phyloP scores from a whole-genome alignment of 352 stramenopile genomes.

The Albugo laibachii region DNA sequence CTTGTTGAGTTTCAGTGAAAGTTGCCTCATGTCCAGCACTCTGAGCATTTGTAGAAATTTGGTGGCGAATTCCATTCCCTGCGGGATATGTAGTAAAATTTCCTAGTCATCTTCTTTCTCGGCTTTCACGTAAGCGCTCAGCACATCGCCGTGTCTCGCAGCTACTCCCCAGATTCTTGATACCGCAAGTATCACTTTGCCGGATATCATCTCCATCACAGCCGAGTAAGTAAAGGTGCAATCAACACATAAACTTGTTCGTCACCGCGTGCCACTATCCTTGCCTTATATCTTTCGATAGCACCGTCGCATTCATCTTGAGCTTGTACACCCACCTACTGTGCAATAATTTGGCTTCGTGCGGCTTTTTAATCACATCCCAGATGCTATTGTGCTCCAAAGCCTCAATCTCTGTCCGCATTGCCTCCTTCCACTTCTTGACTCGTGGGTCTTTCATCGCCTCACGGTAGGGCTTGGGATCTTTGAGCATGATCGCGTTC shows the following conservation, averaged over 20 bases:
- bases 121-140: slow-evolving; percentile 3
- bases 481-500: no score
- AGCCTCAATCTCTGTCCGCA: background rate
- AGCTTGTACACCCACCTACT: slow-evolving; percentile 5
- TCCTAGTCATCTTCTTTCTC: background rate
- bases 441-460: no score
- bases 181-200: slow-evolving; percentile 2
- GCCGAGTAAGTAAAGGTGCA: no score
- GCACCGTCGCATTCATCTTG: background rate
- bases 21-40: no score
- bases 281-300: slow-evolving; percentile 4
- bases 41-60: no score
- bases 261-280: slow-evolving; percentile 2
- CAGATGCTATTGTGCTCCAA: background rate
- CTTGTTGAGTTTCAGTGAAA: slow-evolving; percentile 1
- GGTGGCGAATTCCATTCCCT: no score
- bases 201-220: no score
- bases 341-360: background rate
- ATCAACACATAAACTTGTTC: background rate
- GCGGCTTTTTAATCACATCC: background rate
- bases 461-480: no score
- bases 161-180: no score
- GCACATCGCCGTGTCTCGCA: slow-evolving; percentile 1
- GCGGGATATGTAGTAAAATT: background rate
- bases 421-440: background rate